phyloP scores from a whole-genome alignment of 257 asterid species.

The Eucommia ulmoides region DNA sequence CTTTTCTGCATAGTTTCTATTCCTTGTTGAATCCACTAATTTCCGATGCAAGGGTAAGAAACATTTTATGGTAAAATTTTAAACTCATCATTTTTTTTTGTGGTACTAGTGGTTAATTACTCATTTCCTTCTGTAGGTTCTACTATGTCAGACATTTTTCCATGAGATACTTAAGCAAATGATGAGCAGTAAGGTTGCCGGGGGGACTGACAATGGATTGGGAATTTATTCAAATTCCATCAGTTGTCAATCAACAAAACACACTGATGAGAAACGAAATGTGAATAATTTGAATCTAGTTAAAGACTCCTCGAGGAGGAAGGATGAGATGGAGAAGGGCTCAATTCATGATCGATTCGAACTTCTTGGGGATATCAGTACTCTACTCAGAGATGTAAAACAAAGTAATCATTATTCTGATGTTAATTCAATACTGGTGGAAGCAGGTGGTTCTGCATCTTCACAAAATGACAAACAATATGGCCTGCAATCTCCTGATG shows the following conservation, averaged over 20 bases:
- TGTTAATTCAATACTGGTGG: constrained; percentile 35
- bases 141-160: constrained; percentile 84
- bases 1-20: constrained; percentile 90
- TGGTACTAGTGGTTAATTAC: constrained; percentile 8
- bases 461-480: constrained; percentile 33
- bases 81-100: too few relatives aligned
- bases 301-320: constrained; percentile 21
- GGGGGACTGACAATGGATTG: constrained; percentile 20
- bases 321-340: constrained; percentile 35
- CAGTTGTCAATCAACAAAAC: constrained; percentile 19
- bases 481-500: constrained; percentile 60
- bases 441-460: constrained; percentile 22
- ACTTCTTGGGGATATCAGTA: constrained; percentile 63
- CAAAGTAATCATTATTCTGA: constrained; percentile 28
- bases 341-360: constrained; percentile 54
- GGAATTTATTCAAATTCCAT: constrained; percentile 23
- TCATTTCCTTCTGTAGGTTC: constrained; percentile 49
- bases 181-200: constrained; percentile 44
- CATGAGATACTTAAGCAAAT: constrained; percentile 82
- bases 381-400: constrained; percentile 62
- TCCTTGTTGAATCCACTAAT: constrained; percentile 77
- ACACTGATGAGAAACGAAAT: constrained; percentile 23
- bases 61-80: too few relatives aligned
- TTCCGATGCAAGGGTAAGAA: constrained; percentile 90
- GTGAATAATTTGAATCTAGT: constrained; percentile 15